Evolutionary conservation across 2,329 filamentous ascomycete species (phyloP), one percentile per base, ranked within the genome.

Genomic region (Talaromyces funiculosus): DNA sequence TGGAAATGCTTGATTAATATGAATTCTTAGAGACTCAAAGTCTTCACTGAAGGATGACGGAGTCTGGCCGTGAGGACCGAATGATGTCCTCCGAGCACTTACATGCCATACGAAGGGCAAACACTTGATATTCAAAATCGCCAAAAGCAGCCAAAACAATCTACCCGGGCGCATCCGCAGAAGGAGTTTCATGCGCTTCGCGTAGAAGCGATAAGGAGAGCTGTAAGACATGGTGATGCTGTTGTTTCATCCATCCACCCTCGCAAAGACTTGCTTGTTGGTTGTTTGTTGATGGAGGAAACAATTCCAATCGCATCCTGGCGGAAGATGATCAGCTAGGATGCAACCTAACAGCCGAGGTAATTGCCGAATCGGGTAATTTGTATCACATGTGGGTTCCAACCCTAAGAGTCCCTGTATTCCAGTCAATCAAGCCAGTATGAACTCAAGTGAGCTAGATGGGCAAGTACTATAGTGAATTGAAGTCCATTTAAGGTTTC

Each of bases 81-180:
- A 16, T 29, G 22, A 20, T 31, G 18, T 9, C 43, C 29, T 22
- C 16, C 8, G 8, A 31, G 16, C 9, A 63, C 61, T 61, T 61
- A 63, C 61, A 33, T 59, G 53, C 61, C 61, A 63, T 42, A 59
- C 61, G 3, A 63, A 53, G 2, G 61, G 61, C 18, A 63, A 35
- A 31, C 59, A 54, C 51, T 63, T 63, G 24, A 59, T 35, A 51
- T 63, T 63, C 18, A 61, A 29, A 16, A 57, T 14, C 2, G 59
- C 53, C 31, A 61, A 42, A 29, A 55, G n/a, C 18, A 61, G 59
- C 59, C 53, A 55, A 10, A 55, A 16, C 8, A 61, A 8, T 33
- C 42, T 56, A 35, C 53, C 55, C 6, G 26, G 18, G 18, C 53
- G 53, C 26, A 55, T 22, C 10, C 59, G 53, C 18, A 57, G 31